A percentile compares a stretch with the other conserved stretches of the same genome.
These are phyloP conservation scores for Mortierella antarctica DNA, from an alignment of 192 early-diverging fungal species.

Conservation along the genomic window DNA sequence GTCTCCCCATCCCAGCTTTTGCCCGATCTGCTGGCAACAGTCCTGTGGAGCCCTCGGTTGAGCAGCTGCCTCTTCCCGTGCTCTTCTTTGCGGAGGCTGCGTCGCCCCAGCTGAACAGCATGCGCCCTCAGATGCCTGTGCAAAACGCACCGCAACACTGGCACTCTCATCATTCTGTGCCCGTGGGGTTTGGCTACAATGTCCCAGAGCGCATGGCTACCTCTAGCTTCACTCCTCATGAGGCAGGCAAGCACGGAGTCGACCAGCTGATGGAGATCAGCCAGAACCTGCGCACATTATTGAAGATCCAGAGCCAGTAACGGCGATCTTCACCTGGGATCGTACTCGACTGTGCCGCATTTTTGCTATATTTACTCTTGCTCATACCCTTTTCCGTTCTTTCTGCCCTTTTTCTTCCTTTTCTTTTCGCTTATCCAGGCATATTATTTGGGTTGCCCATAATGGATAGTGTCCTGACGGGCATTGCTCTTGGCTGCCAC, in stretches of 20 bases:
- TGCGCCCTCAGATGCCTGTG: slow-evolving; percentile 13
- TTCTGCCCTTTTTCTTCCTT: slow-evolving; percentile 2
- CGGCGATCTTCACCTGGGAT: background rate
- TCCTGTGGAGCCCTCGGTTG: slow-evolving; percentile 23
- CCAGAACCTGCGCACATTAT: slow-evolving; percentile 56
- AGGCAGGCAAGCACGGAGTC: slow-evolving; percentile 17
- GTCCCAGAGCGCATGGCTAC: slow-evolving; percentile 61
- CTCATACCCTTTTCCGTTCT: slow-evolving; percentile 8
- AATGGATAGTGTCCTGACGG: slow-evolving; percentile 15
- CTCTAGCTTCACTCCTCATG: slow-evolving; percentile 36
- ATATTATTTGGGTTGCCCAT: slow-evolving; percentile 31
- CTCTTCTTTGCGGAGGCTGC: slow-evolving; percentile 40
- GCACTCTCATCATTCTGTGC: slow-evolving; percentile 19
- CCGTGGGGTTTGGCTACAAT: slow-evolving; percentile 34
- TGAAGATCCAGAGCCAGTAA: slow-evolving; percentile 63
- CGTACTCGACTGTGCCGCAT: background rate
- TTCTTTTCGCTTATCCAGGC: slow-evolving; percentile 26
- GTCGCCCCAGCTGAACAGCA: slow-evolving; percentile 42
- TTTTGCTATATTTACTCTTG: background rate
- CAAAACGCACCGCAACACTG: background rate
- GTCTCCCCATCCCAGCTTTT: slow-evolving; percentile 64
- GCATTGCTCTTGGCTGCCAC: background rate
- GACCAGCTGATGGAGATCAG: slow-evolving; percentile 60
- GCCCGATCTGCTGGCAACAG: slow-evolving; percentile 20
- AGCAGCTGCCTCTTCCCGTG: slow-evolving; percentile 6